Evolutionary conservation across 768 basidiomycete genomes (phyloP).

Genomic region (Termitomyces sp.): DNA sequence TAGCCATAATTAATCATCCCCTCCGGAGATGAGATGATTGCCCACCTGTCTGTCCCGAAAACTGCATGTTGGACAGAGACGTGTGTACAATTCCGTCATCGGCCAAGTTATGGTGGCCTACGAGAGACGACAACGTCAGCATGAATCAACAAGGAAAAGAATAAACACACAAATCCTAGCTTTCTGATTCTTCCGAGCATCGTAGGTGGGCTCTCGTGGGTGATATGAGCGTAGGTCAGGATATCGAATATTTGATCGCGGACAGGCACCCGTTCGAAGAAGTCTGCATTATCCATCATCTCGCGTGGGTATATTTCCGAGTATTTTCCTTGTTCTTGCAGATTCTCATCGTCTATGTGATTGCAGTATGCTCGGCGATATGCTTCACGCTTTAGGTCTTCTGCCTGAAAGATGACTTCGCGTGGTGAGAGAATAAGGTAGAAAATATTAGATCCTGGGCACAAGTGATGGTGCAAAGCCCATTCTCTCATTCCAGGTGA

Average conservation of each 20-base stretch:
- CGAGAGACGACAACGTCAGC: neutral
- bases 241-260: slow-evolving; percentile 65
- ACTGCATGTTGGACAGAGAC: slow-evolving; percentile 49
- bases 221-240: slow-evolving; percentile 58
- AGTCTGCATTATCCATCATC: slow-evolving; percentile 20
- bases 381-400: slow-evolving; percentile 32
- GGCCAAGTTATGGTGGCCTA: slow-evolving; percentile 69
- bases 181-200: slow-evolving; percentile 53
- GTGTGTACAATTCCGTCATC: slow-evolving; percentile 63
- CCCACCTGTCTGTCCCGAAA: slow-evolving; percentile 12
- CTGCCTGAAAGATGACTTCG: slow-evolving; percentile 50
- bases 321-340: neutral
- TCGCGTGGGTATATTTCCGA: neutral
- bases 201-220: slow-evolving; percentile 44
- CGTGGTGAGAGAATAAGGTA: slow-evolving; percentile 55
- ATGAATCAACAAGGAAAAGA: neutral
- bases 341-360: slow-evolving; percentile 26
- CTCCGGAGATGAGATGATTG: neutral
- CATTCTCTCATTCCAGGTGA: slow-evolving; percentile 39
- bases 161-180: slow-evolving; percentile 51
- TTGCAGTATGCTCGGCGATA: slow-evolving; percentile 39
- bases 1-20: neutral
- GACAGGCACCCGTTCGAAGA: slow-evolving; percentile 61
- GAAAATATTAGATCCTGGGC: slow-evolving; percentile 52
- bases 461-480: slow-evolving; percentile 54